Conservation (phyloP, 1,284 basidiomycete species). For the Kwoniella shivajii region DNA sequence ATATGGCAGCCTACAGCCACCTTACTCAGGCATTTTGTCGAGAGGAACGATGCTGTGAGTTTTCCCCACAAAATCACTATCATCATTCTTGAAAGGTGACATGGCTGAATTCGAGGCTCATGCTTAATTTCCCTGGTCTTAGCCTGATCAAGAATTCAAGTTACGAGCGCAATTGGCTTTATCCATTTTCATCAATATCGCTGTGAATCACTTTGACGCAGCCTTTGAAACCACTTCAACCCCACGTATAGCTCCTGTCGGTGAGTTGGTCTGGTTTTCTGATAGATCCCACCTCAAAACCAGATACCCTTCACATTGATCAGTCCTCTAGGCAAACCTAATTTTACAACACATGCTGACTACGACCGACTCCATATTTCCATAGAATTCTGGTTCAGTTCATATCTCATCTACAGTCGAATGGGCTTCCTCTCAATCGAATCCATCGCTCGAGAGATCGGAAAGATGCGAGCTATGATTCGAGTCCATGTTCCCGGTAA, state of each 20-base stretch:
- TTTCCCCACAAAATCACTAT: background rate
- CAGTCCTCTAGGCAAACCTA: background rate
- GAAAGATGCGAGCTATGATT: constrained; percentile 34
- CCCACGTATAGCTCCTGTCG: constrained; percentile 42
- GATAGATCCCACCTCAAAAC: too few species aligned
- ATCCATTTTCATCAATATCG: constrained; percentile 37
- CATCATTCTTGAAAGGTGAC: background rate
- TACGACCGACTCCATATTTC: background rate
- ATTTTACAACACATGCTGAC: background rate
- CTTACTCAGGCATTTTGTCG: constrained; percentile 21
- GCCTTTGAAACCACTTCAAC: constrained; percentile 32
- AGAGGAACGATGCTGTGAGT: constrained; percentile 30
- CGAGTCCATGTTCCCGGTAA: constrained; percentile 26
- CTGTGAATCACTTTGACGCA: constrained; percentile 24
- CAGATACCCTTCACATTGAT: too few species aligned
- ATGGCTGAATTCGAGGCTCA: background rate
- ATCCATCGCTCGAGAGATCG: constrained; percentile 35
- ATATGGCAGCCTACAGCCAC: constrained; percentile 2
- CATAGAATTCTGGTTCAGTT: constrained; percentile 43
- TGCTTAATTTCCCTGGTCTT: background rate
- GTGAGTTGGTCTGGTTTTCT: constrained; percentile 28
- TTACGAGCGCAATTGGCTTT: constrained; percentile 35
- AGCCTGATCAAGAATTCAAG: constrained; percentile 35
- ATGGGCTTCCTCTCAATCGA: constrained; percentile 28
- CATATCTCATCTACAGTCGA: constrained; percentile 37